Conservation (phyloP, 2,329 filamentous ascomycete genomes). For the Aspergillus fructus region DNA sequence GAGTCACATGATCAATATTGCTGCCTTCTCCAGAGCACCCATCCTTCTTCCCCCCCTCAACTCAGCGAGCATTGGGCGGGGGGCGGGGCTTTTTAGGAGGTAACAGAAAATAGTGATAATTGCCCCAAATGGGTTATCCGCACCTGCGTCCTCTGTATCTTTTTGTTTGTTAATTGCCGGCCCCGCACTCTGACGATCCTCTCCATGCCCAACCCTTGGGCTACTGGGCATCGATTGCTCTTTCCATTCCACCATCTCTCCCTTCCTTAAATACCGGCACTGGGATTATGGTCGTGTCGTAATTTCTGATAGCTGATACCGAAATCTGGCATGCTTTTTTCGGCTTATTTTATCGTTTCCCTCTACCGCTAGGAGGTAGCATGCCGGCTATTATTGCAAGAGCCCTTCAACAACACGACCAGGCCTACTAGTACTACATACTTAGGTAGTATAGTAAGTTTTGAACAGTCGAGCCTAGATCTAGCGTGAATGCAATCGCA, state of each 20-base stretch:
- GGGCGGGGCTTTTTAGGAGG: too few species aligned
- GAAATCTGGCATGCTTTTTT: not conserved
- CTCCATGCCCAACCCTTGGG: constrained; percentile 12
- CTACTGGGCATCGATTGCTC: constrained; percentile 11
- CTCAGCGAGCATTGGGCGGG: too few species aligned
- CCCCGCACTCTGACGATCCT: not conserved
- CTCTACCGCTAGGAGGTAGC: not conserved
- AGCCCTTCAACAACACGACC: not conserved
- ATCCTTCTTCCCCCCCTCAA: too few species aligned
- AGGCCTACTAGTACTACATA: not conserved
- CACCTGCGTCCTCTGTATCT: not conserved
- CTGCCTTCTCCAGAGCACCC: not conserved
- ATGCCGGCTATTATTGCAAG: not conserved
- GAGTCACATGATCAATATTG: constrained; percentile 2
- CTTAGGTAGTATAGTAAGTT: not conserved
- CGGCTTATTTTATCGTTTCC: not conserved
- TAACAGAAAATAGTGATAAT: too few species aligned
- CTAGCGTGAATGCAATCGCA: not conserved
- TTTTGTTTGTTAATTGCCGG: not conserved
- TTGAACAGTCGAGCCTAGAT: not conserved
- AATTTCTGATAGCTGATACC: not conserved
- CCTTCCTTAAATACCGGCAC: not conserved
- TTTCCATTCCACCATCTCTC: not conserved
- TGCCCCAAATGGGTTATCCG: not conserved
- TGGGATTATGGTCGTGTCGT: not conserved